Base-by-base conservation (phyloP, 345 rosid species). In the Clausena lansium region DNA sequence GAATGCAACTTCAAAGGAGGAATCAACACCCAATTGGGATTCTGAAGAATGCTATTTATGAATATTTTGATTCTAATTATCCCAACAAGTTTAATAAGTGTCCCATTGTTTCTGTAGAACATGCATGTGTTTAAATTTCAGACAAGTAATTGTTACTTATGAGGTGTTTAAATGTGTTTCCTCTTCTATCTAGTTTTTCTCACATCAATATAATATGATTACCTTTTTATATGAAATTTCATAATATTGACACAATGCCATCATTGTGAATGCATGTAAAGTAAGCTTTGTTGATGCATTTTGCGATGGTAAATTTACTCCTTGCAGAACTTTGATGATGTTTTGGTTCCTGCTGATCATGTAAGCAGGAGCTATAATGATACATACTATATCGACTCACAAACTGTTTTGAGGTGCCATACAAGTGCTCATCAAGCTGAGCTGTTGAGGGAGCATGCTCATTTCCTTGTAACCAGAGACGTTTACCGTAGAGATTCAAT, bases 341-440 rank as follows among this genome's bases (percentile, higher is more conserved):
- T 94, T 76, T 82, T 96, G 84, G 98, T 96, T 68, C 99, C 99
- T 79, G 90, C 97, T 66, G 95, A 94, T 82, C 99, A 96, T 81
- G 91, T 96, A 9, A 92, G 97, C 86, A 87, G 99, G 91, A 92
- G 97, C 81, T 90, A 90, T 70, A 96, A 94, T 63, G 98, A 94
- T 80, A 96, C 97, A 2, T 96, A 91, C 83, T 95, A 96, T 85
- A 83, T 96, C 35, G 95, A 94, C 83, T 81, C 93, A 62, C 90
- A 92, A 84, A 94, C 95, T 85, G 99, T 94, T 41, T 84, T 96
- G 86, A 90, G 99, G 81, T 96, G 98, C 61, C 99, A 96, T 82
- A 96, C 99, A 58, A 96, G 98, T 92, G 99, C 99, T 76, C 98
- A 96, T 85, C 97, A 96, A 83, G 98, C 98, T 77, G 99, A 94